A percentile compares a stretch with the other conserved stretches of the same genome.
These are phyloP conservation scores for Scheffersomyces spartinae DNA, from an alignment of 805 yeast genomes.

Conservation along the genomic window DNA sequence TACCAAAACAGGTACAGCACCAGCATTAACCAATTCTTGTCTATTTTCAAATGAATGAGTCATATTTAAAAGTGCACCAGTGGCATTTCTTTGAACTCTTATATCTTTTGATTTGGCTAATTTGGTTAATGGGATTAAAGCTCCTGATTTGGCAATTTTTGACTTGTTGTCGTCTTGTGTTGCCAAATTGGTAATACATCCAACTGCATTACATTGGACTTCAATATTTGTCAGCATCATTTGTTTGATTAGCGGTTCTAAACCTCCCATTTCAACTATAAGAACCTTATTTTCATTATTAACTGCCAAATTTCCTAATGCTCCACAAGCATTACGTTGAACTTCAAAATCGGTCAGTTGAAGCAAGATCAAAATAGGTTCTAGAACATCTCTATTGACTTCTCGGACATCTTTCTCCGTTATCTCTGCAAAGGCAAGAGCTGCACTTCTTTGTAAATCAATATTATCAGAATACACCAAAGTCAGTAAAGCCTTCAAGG, in stretches of 20 bases:
- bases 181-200: constrained; percentile 95
- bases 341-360: constrained; percentile 89
- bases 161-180: constrained; percentile 96
- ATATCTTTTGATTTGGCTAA: constrained; percentile 89
- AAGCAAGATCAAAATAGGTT: constrained; percentile 80
- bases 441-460: constrained; percentile 93
- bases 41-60: constrained; percentile 96
- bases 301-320: constrained; percentile 95
- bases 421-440: constrained; percentile 95
- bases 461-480: constrained; percentile 90
- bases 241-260: constrained; percentile 91
- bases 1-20: constrained; percentile 94
- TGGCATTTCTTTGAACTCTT: constrained; percentile 96
- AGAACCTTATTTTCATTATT: constrained; percentile 87
- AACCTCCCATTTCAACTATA: constrained; percentile 96
- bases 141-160: constrained; percentile 93
- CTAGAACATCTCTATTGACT: constrained; percentile 83
- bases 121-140: constrained; percentile 86
- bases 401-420: constrained; percentile 93
- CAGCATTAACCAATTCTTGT: constrained; percentile 93
- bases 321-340: constrained; percentile 98
- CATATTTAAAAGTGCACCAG: constrained; percentile 96
- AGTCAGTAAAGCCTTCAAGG: constrained; percentile 80
- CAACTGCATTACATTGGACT: constrained; percentile 98
- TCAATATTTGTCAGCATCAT: constrained; percentile 97